Evolutionary conservation across 1,284 basidiomycete genomes (phyloP), one percentile per base, ranked within the genome.

Genomic region (Moesziomyces sp.): DNA sequence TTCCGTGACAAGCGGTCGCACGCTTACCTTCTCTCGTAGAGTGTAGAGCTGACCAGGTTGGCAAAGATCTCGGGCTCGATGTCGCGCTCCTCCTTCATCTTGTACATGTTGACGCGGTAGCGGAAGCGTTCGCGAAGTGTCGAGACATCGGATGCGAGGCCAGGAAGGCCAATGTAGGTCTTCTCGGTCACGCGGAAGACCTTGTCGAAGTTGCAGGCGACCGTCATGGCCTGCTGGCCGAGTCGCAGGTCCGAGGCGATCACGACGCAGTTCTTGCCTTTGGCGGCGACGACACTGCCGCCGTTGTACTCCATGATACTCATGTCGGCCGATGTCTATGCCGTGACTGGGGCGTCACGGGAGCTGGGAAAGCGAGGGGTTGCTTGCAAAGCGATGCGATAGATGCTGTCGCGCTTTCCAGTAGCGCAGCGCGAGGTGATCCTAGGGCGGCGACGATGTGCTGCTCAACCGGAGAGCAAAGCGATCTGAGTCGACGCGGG

Each of bases 201-300:
- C 90, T 94, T 97, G 85, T 97, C 92, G 83, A 96, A 97, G 86
- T 97, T 92, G 70, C 91, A 90, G 7, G 95, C 91, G 52, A 99
- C 90, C 45, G 93, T 91, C 79, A 97, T 86, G 13, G 92, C 90
- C 84, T 96, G 92, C 79, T 92, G 92, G 69, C 97, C 97, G 66
- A 99, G 87, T 72, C 97, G 90, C 77, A 97, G 85, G 86, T 99
- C 97, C 55, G 91, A 94, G 35, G 97, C 97, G 86, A 99, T 99
- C 60, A 96, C 97, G 63, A 99, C 97, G 85, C 97, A 99, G 83
- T 95, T 93, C 87, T 98, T 98, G 74, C 97, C 97, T 69, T 92
- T 91, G 94, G 99, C 99, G 86, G 97, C 97, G 86, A 99, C 89
- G 80, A 97, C 93, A 86, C 94, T 97, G 86, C 97, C 97, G 87